Evolutionary conservation across 495 filamentous ascomycete genomes (phyloP).

Genomic region (Xylaria palmicola): DNA sequence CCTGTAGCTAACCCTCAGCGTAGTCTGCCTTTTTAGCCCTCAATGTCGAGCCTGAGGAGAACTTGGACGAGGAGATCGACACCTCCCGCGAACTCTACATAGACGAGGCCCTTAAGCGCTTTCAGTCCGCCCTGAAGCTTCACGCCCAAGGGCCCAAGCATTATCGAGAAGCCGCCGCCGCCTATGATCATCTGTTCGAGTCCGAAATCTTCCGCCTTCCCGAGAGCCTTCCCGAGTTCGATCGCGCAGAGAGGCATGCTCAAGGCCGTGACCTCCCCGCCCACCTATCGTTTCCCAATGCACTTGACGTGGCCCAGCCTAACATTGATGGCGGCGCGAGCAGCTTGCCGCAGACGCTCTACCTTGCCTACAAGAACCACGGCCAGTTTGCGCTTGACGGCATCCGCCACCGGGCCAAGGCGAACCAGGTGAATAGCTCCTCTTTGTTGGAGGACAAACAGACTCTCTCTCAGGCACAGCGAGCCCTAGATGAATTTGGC

Average conservation of each 20-base stretch:
- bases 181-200: slow-evolving; percentile 80
- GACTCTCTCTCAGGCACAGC: slow-evolving; percentile 39
- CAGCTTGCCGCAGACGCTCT: slow-evolving; percentile 83
- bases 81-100: slow-evolving; percentile 94
- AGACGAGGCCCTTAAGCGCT: slow-evolving; percentile 94
- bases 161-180: slow-evolving; percentile 73
- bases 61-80: slow-evolving; percentile 86
- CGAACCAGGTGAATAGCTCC: slow-evolving; percentile 26
- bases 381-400: slow-evolving; percentile 84
- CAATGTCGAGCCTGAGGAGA: slow-evolving; percentile 90
- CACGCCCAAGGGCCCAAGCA: slow-evolving; percentile 81
- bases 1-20: neutral
- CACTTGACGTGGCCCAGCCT: slow-evolving; percentile 41
- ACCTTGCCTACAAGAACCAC: slow-evolving; percentile 92
- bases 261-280: slow-evolving; percentile 36
- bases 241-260: slow-evolving; percentile 62
- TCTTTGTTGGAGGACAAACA: slow-evolving; percentile 39
- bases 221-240: slow-evolving; percentile 77
- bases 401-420: slow-evolving; percentile 51
- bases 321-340: slow-evolving; percentile 70
- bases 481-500: slow-evolving; percentile 62
- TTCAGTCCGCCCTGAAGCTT: slow-evolving; percentile 86
- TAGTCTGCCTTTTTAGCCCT: slow-evolving; percentile 73
- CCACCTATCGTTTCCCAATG: slow-evolving; percentile 38
- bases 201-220: slow-evolving; percentile 93